A percentile compares a stretch with the other conserved stretches of the same genome.
These are phyloP conservation scores for Cetraspora pellucida DNA, from an alignment of 192 early-diverging fungal species.

Conservation along the genomic window DNA sequence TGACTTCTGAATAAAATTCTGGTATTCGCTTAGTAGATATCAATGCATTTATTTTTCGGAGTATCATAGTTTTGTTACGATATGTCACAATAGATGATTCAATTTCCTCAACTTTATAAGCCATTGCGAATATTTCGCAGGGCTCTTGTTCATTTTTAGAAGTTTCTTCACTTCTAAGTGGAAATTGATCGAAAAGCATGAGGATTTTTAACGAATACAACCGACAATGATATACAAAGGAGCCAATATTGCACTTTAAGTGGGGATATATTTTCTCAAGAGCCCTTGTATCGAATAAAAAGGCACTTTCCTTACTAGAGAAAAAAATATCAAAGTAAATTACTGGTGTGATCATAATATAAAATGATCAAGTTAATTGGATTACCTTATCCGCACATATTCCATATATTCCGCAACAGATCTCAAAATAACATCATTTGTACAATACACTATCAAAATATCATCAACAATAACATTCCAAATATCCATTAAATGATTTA, in stretches of 20 bases:
- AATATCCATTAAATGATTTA: constrained; percentile 33
- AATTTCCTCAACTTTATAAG: constrained; percentile 66
- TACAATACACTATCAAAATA: constrained; percentile 44
- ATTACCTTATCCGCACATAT: constrained; percentile 31
- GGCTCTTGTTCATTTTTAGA: constrained; percentile 38
- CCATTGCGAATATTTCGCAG: constrained; percentile 57
- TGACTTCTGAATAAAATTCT: constrained; percentile 66
- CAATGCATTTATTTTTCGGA: constrained; percentile 73
- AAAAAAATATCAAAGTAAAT: background rate
- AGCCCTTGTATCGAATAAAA: constrained; percentile 42
- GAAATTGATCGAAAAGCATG: constrained; percentile 65
- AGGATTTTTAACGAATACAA: constrained; percentile 73
- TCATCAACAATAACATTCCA: constrained; percentile 48
- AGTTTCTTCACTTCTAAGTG: constrained; percentile 41
- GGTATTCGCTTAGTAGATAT: constrained; percentile 65
- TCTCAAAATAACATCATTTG: constrained; percentile 51
- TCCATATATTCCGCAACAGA: constrained; percentile 51
- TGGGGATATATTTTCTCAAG: constrained; percentile 54
- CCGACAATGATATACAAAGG: constrained; percentile 56
- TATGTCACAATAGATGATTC: constrained; percentile 61
- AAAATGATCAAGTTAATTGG: background rate
- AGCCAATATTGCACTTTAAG: constrained; percentile 65
- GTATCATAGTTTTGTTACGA: constrained; percentile 79
- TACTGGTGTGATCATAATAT: background rate
- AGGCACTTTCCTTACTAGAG: constrained; percentile 10